These are phyloP conservation scores for Talaromyces ruber DNA, from an alignment of 495 filamentous ascomycete species.

Conservation along the genomic window DNA sequence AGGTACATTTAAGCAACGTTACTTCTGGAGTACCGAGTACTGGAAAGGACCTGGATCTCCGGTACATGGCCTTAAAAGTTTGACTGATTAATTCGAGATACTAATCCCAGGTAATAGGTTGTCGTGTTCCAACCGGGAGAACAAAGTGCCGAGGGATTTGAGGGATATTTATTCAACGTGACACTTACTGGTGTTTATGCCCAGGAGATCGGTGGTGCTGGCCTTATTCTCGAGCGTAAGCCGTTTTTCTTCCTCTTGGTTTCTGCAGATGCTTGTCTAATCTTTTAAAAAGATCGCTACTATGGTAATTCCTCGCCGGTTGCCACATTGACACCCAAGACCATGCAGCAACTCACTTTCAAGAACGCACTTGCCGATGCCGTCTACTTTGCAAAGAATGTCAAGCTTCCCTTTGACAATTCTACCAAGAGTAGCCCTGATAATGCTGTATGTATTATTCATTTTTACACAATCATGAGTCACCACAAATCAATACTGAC, in stretches of 20 bases:
- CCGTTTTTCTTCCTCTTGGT: neutral
- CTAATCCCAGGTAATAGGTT: slow-evolving; percentile 21
- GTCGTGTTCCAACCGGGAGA: slow-evolving; percentile 55
- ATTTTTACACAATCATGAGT: neutral
- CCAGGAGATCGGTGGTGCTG: slow-evolving; percentile 46
- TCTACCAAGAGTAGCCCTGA: slow-evolving; percentile 41
- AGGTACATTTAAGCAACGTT: slow-evolving; percentile 48
- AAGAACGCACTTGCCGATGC: slow-evolving; percentile 54
- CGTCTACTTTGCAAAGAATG: slow-evolving; percentile 52
- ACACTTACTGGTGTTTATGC: slow-evolving; percentile 44
- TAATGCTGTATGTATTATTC: slow-evolving; percentile 29
- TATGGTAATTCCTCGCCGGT: slow-evolving; percentile 57
- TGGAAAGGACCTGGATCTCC: slow-evolving; percentile 49
- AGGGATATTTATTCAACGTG: slow-evolving; percentile 39
- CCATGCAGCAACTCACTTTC: slow-evolving; percentile 53
- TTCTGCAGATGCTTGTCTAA: neutral
- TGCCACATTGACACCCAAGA: slow-evolving; percentile 41
- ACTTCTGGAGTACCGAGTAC: slow-evolving; percentile 39
- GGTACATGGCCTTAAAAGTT: slow-evolving; percentile 15
- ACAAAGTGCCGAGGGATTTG: slow-evolving; percentile 38
- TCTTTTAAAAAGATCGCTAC: slow-evolving; percentile 43
- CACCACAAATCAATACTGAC: neutral
- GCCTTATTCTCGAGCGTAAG: slow-evolving; percentile 49
- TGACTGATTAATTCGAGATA: neutral
- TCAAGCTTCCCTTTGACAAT: slow-evolving; percentile 48